Percentiles rank a stretch among this genome's conserved stretches.
These are phyloP conservation scores for Staphylotrichum longicolle DNA, from an alignment of 495 filamentous ascomycete genomes.

Conservation along the genomic window DNA sequence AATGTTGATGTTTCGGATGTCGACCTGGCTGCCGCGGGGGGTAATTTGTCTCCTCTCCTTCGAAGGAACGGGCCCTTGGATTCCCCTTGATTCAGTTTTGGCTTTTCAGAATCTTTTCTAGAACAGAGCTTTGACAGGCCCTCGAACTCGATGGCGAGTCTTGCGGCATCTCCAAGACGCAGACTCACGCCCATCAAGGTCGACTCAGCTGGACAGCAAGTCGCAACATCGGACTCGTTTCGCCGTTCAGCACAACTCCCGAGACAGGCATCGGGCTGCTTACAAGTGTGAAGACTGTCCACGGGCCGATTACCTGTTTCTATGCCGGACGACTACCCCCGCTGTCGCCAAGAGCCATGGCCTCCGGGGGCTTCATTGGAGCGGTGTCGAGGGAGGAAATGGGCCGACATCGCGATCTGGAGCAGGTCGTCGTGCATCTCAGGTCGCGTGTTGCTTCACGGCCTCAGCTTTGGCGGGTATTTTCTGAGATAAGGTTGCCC, in stretches of 20 bases:
- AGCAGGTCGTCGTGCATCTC: not conserved
- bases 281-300: not conserved
- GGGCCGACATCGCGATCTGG: not conserved
- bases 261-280: not conserved
- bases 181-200: too few species aligned
- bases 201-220: too few species aligned
- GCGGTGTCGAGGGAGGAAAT: too few species aligned
- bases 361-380: not conserved
- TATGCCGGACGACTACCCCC: not conserved
- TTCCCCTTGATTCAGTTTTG: too few species aligned
- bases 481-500: not conserved
- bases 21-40: too few species aligned
- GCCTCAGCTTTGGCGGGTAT: conserved; percentile 4
- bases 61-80: too few species aligned
- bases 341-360: not conserved
- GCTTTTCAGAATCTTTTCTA: too few species aligned
- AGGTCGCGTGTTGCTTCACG: not conserved
- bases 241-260: not conserved
- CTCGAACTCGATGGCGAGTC: too few species aligned
- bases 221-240: not conserved
- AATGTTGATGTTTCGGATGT: too few species aligned
- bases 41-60: too few species aligned
- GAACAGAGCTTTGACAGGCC: too few species aligned
- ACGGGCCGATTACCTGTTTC: not conserved
- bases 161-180: too few species aligned